Percentiles rank a stretch among this genome's conserved stretches.
These are phyloP conservation scores for Vinca minor DNA, from an alignment of 257 asterid species.

Conservation along the genomic window DNA sequence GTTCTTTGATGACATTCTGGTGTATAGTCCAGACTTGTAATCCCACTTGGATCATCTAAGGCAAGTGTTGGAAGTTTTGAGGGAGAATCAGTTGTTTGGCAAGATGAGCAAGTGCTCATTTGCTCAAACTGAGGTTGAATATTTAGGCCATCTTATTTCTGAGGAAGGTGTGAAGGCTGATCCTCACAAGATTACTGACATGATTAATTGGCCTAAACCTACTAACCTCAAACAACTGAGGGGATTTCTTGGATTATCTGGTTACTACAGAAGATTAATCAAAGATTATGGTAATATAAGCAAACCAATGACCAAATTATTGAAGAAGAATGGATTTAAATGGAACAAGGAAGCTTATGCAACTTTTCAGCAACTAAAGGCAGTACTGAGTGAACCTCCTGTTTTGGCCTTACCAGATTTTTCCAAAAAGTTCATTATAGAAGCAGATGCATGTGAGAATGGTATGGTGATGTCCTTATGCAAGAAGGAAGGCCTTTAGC, in stretches of 20 bases:
- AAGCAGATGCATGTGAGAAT: constrained; percentile 5
- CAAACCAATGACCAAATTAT: background rate
- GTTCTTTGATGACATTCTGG: constrained; percentile 20
- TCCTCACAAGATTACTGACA: background rate
- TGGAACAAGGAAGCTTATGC: background rate
- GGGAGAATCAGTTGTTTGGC: background rate
- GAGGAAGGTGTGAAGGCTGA: too few species aligned
- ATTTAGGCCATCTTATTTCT: constrained; percentile 3
- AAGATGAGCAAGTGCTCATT: constrained; percentile 10
- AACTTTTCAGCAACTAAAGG: constrained; percentile 2
- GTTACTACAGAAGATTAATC: too few species aligned
- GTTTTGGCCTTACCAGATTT: constrained; percentile 3
- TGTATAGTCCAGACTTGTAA: too few species aligned
- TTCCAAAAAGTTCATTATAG: background rate
- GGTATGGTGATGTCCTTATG: constrained; percentile 2
- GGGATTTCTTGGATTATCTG: constrained; percentile 8
- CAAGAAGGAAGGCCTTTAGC: constrained; percentile 4
- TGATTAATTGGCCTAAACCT: constrained; percentile 9
- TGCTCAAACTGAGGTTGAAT: background rate
- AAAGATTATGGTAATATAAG: background rate
- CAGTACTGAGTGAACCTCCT: background rate
- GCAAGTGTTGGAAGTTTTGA: background rate
- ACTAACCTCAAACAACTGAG: too few species aligned
- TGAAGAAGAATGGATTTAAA: background rate
- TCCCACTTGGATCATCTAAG: background rate